Base-by-base conservation (phyloP, 2,329 filamentous ascomycete species). In the Hawksworthiomyces lignivorus region DNA sequence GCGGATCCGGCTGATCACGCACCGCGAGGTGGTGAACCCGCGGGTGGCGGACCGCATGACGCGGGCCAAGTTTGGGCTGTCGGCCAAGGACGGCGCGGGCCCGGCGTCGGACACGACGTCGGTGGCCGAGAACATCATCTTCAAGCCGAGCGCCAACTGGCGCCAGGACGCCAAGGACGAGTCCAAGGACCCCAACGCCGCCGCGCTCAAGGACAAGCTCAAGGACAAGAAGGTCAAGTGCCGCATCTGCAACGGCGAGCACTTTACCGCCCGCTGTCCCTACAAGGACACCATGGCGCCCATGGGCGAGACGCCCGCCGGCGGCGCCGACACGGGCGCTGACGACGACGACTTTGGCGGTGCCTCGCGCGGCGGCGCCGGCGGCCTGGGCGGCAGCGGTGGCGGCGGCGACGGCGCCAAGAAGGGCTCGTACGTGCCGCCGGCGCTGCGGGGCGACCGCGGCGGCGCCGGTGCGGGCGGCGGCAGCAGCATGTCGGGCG, bases 161-260 rank as follows among this genome's bases (percentile, higher is more conserved):
- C 90, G 89, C 72, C 81, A 85, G 59, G 86, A 86, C 53, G 82
- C 84, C 62, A 86, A 87, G 68, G 84, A 62, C 62, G 85, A 90
- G 69, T 76, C 79, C 68, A 77, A 80, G 60, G 79, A 81, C 56
- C 68, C 75, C 58, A 84, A 86, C 64, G 80, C 83, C 56, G 79
- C 84, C 67, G 74, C 73, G 56, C 77, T 84, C 69, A 85, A 85
- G 70, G 78, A 82, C 61, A 83, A 86, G 70, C 75, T 97, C 59
- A 94, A 92, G 79, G 89, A 96, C 72, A 95, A 96, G 80, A 94
- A 96, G 73, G 94, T 98, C 75, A 97, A 97, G 78, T 98, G 92
- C 69, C 85, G 92, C 76, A 97, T 98, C 63, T 98, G 92, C 72
- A 86, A 82, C 62, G 92, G 90, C 62, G 92, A 98, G 74, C 92